These are phyloP conservation scores for Halenospora varia DNA, from an alignment of 495 filamentous ascomycete genomes.

Conservation along the genomic window DNA sequence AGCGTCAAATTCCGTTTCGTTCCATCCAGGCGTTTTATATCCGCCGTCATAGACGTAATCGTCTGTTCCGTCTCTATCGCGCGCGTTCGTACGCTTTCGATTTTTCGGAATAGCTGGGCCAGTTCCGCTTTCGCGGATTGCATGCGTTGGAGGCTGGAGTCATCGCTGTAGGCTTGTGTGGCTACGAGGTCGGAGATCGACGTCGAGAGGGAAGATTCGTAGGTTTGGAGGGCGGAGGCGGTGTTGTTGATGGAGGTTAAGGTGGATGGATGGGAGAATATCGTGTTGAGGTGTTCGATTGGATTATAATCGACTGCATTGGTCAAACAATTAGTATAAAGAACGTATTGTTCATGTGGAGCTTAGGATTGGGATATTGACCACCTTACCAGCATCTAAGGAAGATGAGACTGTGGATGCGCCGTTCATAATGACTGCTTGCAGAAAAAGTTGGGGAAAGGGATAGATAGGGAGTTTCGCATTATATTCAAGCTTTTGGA, in stretches of 20 bases:
- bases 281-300: slow-evolving; percentile 84
- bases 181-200: slow-evolving; percentile 75
- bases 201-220: slow-evolving; percentile 80
- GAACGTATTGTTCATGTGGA: slow-evolving; percentile 12
- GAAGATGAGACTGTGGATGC: slow-evolving; percentile 34
- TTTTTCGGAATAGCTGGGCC: slow-evolving; percentile 86
- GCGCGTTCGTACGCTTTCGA: slow-evolving; percentile 87
- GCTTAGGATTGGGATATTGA: slow-evolving; percentile 4
- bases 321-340: slow-evolving; percentile 26
- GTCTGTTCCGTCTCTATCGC: slow-evolving; percentile 89
- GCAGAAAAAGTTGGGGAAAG: neutral
- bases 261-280: slow-evolving; percentile 90
- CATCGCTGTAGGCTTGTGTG: slow-evolving; percentile 79
- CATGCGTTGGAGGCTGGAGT: slow-evolving; percentile 84
- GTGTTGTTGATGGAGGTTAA: slow-evolving; percentile 72
- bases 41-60: slow-evolving; percentile 98
- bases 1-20: slow-evolving; percentile 95
- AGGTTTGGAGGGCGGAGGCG: slow-evolving; percentile 63
- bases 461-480: neutral
- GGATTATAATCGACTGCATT: slow-evolving; percentile 90
- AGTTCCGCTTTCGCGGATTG: slow-evolving; percentile 87
- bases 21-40: slow-evolving; percentile 95
- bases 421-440: slow-evolving; percentile 39
- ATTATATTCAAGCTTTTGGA: neutral
- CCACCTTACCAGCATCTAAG: slow-evolving; percentile 46